phyloP scores from a whole-genome alignment of 163 green algal genomes.

The Chlamydomonas reinhardtii region DNA sequence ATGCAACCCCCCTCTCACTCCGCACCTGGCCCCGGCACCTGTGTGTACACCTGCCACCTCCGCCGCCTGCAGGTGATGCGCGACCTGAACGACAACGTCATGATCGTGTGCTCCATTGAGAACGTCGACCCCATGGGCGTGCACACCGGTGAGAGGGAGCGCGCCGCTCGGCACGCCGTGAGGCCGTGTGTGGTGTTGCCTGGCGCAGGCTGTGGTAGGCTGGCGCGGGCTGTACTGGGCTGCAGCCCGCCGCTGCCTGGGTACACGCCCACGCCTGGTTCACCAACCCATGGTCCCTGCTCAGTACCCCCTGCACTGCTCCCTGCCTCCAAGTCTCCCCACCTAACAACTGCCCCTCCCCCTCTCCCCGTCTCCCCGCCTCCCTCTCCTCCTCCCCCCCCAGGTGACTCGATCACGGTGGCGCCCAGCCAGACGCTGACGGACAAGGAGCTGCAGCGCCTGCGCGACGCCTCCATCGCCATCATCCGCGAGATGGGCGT shows the following conservation, averaged over 20 bases:
- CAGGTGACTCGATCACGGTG: conserved; percentile 76
- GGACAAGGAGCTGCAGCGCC: conserved; percentile 94
- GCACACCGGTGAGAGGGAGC: conserved; percentile 89
- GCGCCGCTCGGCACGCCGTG: too few relatives aligned
- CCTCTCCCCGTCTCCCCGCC: background rate
- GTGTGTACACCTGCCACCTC: background rate
- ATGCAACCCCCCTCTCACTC: too few relatives aligned
- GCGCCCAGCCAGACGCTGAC: conserved; percentile 87
- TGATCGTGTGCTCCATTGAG: conserved; percentile 99
- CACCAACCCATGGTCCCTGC: too few relatives aligned
- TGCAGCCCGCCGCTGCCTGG: too few relatives aligned
- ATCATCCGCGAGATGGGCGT: conserved; percentile 99
- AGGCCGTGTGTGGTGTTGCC: too few relatives aligned
- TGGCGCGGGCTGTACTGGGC: too few relatives aligned
- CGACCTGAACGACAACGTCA: conserved; percentile 97
- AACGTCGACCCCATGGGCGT: conserved; percentile 99
- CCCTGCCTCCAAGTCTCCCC: background rate
- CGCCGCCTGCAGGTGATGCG: conserved; percentile 82
- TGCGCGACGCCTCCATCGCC: conserved; percentile 91
- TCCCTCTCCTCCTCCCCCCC: background rate
- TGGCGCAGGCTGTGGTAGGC: too few relatives aligned
- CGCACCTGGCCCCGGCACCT: too few relatives aligned
- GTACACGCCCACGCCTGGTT: too few relatives aligned
- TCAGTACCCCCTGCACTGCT: background rate
- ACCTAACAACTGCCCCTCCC: background rate